phyloP scores from a whole-genome alignment of 345 rosid genomes.

The Corymbia maculata region DNA sequence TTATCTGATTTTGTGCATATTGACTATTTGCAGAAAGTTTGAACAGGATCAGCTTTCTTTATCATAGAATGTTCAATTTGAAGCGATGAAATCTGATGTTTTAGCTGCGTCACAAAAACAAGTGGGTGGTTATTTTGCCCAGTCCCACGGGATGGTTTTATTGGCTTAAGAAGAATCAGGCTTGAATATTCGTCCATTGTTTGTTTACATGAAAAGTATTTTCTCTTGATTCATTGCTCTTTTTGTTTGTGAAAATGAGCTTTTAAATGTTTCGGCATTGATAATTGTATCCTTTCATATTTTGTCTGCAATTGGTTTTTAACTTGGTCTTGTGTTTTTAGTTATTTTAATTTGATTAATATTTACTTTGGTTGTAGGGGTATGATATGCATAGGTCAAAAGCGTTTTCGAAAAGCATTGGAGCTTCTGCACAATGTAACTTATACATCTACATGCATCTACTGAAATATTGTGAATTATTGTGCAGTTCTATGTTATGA shows the following conservation, averaged over 20 bases:
- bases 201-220: not conserved
- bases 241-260: not conserved
- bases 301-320: not conserved
- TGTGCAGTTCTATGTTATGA: not conserved
- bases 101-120: not conserved
- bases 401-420: slow-evolving; percentile 70
- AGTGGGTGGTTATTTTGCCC: not conserved
- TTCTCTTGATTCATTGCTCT: not conserved
- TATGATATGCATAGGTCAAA: slow-evolving; percentile 87
- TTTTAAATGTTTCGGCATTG: not conserved
- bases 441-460: not conserved
- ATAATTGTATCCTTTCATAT: not conserved
- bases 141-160: not conserved
- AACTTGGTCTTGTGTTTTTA: not conserved
- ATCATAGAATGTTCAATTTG: not conserved
- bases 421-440: slow-evolving; percentile 86
- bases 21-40: not conserved
- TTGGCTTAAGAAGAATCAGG: not conserved
- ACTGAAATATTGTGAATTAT: not conserved
- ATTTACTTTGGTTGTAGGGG: slow-evolving; percentile 50
- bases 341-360: not conserved
- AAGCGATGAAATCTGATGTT: not conserved
- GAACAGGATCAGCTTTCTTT: not conserved
- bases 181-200: not conserved
- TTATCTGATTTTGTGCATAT: not conserved